Base-by-base conservation (phyloP, 179 eudicot genomes). In the Beta corolliflora region DNA sequence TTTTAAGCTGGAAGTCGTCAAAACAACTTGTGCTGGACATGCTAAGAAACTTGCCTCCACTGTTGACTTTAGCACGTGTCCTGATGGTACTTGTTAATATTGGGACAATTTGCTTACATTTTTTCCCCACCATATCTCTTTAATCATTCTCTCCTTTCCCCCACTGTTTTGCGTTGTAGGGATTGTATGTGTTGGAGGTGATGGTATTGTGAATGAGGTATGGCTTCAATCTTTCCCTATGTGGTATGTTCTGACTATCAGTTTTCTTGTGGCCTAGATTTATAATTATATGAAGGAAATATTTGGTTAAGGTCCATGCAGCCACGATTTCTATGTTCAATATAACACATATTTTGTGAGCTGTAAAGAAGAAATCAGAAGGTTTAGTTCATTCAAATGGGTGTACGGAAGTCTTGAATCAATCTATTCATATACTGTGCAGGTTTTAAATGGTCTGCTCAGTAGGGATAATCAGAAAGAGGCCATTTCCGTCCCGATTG, bases 161-260 rank as follows among this genome's bases (percentile, higher is more conserved):
- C 67, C 21, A 13, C n/a, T 56, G 50, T 79, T 81, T 23, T 76
- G 31, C 66, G 75, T 85, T 68, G 46, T 88, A 94, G 98, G 99
- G 69, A 93, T 96, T 80, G 91, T 96, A 82, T 96, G 99, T 81
- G 97, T 96, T 73, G 99, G 99, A 72, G 99, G 99, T 78, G 99
- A 96, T 90, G 99, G 99, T 81, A 94, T 96, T 83, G 91, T 96
- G 80, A 96, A 96, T 78, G 99, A 96, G 98, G 99, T 93, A 71
- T 82, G 88, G 68, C 48, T 50, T 77, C 81, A 29, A 69, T 16
- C 12, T 53, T 56, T 52, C 31, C 23, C 21, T 64, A 52, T 56
- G 18, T 63, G 25, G 44, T 56, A 9, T 63, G 21, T 74, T 68
- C n/a, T 76, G 41, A 8, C 19, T 73, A 19, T 16, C 71, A 31